Evolutionary conservation across 257 asterid species (phyloP), one percentile per base, ranked within the genome.

Genomic region (Ballota nigra): DNA sequence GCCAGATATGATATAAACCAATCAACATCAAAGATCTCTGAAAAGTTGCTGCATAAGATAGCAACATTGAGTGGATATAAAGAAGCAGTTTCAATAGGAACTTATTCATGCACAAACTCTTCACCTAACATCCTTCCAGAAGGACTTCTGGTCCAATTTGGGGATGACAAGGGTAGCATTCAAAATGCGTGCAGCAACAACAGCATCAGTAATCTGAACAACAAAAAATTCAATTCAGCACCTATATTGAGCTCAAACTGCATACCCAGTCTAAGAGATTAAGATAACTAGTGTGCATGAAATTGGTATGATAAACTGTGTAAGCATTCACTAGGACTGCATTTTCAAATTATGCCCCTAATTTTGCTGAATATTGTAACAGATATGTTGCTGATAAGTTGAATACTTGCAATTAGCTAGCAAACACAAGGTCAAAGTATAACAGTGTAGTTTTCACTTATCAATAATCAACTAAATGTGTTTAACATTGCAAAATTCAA

Each of bases 161-260:
- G 99, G 98, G 70, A 90, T 84, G 71, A 95, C 92, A 34, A 95
- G 97, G 73, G 98, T 89, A 59, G 93, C 99, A 81, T 95, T 95
- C 90, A 92, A 84, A 58, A 95, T 88, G 66, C 97, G 94, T 59
- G 99, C 99, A 81, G 97, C 99, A 86, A 88, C 98, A 79, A 95
- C 97, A 76, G 97, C 97, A 83, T 90, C 98, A 75, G 90, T 88
- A 73, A 95, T 95, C 98, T 92, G 88, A 75, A 69, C 71, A 56
- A 34, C 57, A 70, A 24, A 18, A 47, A 60, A 28, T 41, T 77
- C 24, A 51, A 10, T 18, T 49, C 53, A 75, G 81, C 16, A 9
- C 60, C 70, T 61, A 66, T 12, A 64, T 12, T 43, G 69, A 67
- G 56, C 56, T 52, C 57, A 65, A 20, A 51, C 4, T 22, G 45